Conservation (phyloP, 2,329 filamentous ascomycete genomes). For the Cladorrhinum sp. region DNA sequence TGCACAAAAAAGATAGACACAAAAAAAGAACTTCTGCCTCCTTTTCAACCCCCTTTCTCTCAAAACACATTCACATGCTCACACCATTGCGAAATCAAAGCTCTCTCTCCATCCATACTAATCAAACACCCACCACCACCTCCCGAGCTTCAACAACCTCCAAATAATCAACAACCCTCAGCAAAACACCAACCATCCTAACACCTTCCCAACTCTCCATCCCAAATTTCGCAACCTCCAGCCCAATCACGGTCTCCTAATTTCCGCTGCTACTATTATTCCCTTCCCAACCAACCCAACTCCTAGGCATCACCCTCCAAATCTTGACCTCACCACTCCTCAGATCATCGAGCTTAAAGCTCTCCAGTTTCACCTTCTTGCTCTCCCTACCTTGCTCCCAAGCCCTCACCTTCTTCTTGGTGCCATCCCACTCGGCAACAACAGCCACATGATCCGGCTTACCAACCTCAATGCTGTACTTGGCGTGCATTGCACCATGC, state of each 20-base stretch:
- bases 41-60: not conserved
- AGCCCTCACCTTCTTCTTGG: constrained; percentile 92
- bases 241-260: constrained; percentile 38
- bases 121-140: constrained; percentile 38
- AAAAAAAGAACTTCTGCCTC: no score
- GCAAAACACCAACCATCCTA: constrained; percentile 19
- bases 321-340: constrained; percentile 94
- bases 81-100: no score
- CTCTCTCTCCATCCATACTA: not conserved
- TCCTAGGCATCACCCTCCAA: constrained; percentile 89
- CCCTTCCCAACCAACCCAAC: constrained; percentile 85
- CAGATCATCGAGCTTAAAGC: constrained; percentile 89
- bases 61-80: not conserved
- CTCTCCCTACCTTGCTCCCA: constrained; percentile 95
- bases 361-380: constrained; percentile 90
- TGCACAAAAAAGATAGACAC: no score
- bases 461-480: constrained; percentile 85
- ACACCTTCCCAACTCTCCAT: constrained; percentile 1
- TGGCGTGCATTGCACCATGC: constrained; percentile 90
- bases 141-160: constrained; percentile 47
- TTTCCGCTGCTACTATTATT: constrained; percentile 49
- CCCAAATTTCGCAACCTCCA: constrained; percentile 18
- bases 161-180: constrained; percentile 18
- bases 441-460: constrained; percentile 86
- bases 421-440: constrained; percentile 96